A percentile compares a stretch with the other conserved stretches of the same genome.
Conservation (phyloP, 257 asterid species). For the Cruciata laevipes region DNA sequence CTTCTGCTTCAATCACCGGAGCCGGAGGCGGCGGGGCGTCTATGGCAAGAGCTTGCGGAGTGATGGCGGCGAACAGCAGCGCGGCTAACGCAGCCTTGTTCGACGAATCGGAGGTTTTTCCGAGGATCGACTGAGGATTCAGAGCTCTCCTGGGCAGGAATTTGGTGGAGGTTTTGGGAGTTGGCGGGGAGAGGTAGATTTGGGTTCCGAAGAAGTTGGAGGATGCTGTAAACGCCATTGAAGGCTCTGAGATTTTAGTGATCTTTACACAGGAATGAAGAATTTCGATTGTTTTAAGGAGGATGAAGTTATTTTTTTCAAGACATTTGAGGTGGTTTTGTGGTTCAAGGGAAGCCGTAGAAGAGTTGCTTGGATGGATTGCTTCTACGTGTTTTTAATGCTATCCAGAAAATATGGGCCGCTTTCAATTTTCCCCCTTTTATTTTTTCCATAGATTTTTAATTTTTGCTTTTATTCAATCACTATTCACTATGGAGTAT, state of each 20-base stretch:
- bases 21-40: conserved; percentile 54
- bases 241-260: conserved; percentile 30
- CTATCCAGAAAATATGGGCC: conserved; percentile 37
- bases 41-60: conserved; percentile 68
- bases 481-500: too few species aligned
- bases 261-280: neutral
- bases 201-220: conserved; percentile 57
- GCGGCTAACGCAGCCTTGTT: conserved; percentile 79
- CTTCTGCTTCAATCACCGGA: conserved; percentile 55
- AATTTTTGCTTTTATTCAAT: too few species aligned
- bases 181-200: conserved; percentile 55
- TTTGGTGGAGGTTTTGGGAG: conserved; percentile 49
- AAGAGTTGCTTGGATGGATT: conserved; percentile 37
- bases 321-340: conserved; percentile 4
- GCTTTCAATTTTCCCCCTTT: neutral
- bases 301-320: neutral
- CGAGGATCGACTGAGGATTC: conserved; percentile 41
- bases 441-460: neutral
- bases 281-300: neutral
- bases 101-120: conserved; percentile 20
- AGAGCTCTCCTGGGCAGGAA: conserved; percentile 36
- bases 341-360: conserved; percentile 37
- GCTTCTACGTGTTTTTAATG: conserved; percentile 43
- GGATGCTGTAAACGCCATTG: conserved; percentile 35
- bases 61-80: conserved; percentile 54